These are phyloP conservation scores for Talaromyces verruculosus DNA, from an alignment of 2,329 filamentous ascomycete species.

Conservation along the genomic window DNA sequence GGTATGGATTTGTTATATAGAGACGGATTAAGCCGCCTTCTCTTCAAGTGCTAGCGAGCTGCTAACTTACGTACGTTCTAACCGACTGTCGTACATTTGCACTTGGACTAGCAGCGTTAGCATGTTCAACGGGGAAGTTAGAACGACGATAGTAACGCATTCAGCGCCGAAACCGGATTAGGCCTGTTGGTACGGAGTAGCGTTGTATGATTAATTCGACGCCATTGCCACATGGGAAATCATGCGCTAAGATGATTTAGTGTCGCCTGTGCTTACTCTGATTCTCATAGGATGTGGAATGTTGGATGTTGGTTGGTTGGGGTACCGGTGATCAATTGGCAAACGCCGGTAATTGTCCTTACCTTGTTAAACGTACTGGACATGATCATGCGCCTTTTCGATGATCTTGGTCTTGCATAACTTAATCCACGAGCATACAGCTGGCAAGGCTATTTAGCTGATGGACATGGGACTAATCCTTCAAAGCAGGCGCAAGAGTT, in stretches of 20 bases:
- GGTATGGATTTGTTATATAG: neutral
- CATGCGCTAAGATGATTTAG: neutral
- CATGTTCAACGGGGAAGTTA: neutral
- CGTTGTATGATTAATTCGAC: neutral
- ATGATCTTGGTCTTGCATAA: neutral
- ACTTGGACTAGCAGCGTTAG: neutral
- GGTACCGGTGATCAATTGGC: neutral
- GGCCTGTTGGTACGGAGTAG: neutral
- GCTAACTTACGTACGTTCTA: neutral
- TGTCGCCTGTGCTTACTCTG: neutral
- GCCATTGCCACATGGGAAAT: constrained; percentile 14
- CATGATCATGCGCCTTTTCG: neutral
- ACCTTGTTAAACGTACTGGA: neutral
- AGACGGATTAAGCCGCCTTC: neutral
- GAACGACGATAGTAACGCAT: neutral
- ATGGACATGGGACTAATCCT: neutral
- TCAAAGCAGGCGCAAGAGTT: neutral
- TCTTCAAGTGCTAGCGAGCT: neutral
- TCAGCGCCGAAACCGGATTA: neutral
- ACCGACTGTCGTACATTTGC: neutral
- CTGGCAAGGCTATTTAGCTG: neutral
- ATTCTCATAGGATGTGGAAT: neutral
- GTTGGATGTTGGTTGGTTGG: neutral
- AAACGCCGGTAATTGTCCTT: neutral
- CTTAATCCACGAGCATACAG: neutral